phyloP scores from a whole-genome alignment of 768 basidiomycete genomes.

The Psilocybe azurescens region DNA sequence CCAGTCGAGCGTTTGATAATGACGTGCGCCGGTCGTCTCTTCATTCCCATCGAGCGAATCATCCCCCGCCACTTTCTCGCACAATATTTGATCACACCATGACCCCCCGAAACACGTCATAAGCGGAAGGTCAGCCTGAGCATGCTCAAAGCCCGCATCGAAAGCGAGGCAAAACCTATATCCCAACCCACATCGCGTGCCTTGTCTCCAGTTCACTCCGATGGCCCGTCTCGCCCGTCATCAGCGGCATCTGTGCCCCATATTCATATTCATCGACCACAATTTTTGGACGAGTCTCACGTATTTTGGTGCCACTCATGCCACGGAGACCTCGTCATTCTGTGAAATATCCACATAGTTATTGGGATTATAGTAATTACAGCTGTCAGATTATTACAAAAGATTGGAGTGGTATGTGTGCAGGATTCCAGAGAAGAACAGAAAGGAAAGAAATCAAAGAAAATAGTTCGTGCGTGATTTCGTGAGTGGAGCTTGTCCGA shows the following conservation, averaged over 20 bases:
- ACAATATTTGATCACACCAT: slow-evolving; percentile 73
- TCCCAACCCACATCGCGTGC: slow-evolving; percentile 55
- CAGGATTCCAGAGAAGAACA: neutral
- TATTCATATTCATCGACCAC: slow-evolving; percentile 51
- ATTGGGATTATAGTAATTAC: slow-evolving; percentile 16
- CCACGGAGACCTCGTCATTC: slow-evolving; percentile 79
- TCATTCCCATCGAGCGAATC: slow-evolving; percentile 45
- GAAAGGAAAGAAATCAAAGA: neutral
- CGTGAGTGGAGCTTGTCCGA: neutral
- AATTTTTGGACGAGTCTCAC: slow-evolving; percentile 88
- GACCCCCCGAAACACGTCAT: slow-evolving; percentile 74
- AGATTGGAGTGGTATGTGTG: neutral
- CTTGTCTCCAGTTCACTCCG: slow-evolving; percentile 58
- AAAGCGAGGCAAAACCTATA: slow-evolving; percentile 67
- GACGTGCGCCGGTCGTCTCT: slow-evolving; percentile 43
- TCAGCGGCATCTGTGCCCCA: slow-evolving; percentile 26
- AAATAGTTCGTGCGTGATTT: slow-evolving; percentile 9
- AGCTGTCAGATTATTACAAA: slow-evolving; percentile 15
- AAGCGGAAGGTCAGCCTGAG: slow-evolving; percentile 84
- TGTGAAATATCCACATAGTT: slow-evolving; percentile 41
- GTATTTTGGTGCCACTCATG: slow-evolving; percentile 91
- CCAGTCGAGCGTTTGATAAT: slow-evolving; percentile 44
- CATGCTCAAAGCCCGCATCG: slow-evolving; percentile 92
- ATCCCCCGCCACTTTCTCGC: slow-evolving; percentile 49
- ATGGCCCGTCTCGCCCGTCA: slow-evolving; percentile 26